phyloP scores from a whole-genome alignment of 768 basidiomycete genomes.

The Phaeolepiota aurea region DNA sequence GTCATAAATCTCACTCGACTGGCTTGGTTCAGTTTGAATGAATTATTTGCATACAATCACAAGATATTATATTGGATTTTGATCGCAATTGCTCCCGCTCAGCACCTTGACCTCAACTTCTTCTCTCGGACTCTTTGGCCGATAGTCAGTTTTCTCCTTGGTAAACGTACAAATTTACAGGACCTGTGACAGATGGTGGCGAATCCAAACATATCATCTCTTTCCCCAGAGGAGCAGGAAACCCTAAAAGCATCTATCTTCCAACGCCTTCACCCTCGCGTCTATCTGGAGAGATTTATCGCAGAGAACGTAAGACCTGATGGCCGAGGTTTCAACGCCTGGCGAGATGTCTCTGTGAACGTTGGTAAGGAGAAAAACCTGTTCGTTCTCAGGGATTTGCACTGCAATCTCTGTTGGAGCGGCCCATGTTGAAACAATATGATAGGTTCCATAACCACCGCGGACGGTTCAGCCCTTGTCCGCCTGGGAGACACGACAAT shows the following conservation, averaged over 20 bases:
- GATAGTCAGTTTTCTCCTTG: too few species aligned
- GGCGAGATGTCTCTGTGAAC: constrained; percentile 73
- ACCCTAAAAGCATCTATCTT: constrained; percentile 53
- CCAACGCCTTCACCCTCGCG: constrained; percentile 81
- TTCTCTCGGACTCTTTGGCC: too few species aligned
- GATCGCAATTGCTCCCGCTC: too few species aligned
- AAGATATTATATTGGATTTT: too few species aligned
- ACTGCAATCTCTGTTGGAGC: not conserved
- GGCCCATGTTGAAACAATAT: not conserved
- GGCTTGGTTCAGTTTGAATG: too few species aligned
- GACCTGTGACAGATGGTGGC: not conserved
- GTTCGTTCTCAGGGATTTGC: not conserved
- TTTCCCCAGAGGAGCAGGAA: constrained; percentile 19
- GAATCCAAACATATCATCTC: not conserved
- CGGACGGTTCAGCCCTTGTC: constrained; percentile 88
- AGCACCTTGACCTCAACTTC: too few species aligned
- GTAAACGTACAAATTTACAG: too few species aligned
- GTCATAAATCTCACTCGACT: not conserved
- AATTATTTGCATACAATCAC: too few species aligned
- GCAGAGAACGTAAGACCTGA: constrained; percentile 75
- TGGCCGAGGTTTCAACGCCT: constrained; percentile 60
- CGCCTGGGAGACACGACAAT: constrained; percentile 89
- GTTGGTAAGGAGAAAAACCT: constrained; percentile 51
- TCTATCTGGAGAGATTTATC: constrained; percentile 84
- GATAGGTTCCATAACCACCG: constrained; percentile 87